These are phyloP conservation scores for Prinsepia uniflora DNA, from an alignment of 306 rosid species.

Conservation along the genomic window DNA sequence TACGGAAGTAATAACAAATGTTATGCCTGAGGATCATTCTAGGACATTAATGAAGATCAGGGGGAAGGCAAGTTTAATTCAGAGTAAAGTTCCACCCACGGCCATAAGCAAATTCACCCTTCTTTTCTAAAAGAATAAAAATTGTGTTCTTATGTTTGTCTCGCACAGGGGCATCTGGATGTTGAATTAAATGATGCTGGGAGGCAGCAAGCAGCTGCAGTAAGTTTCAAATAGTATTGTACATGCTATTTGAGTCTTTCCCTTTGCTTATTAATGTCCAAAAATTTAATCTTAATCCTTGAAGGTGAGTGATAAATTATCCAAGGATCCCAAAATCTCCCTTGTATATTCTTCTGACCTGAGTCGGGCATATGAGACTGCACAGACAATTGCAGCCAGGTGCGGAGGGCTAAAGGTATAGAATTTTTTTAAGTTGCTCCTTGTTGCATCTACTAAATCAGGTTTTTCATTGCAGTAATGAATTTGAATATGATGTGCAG, in stretches of 20 bases:
- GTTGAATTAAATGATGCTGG: slow-evolving; percentile 87
- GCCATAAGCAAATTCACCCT: not conserved
- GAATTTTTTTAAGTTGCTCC: not conserved
- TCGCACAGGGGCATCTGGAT: slow-evolving; percentile 78
- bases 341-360: slow-evolving; percentile 80
- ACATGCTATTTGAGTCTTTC: slow-evolving; percentile 9
- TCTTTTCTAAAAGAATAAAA: not conserved
- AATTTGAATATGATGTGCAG: not conserved
- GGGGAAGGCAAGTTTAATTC: not conserved
- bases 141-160: slow-evolving; percentile 18
- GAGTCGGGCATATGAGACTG: slow-evolving; percentile 82
- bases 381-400: slow-evolving; percentile 65
- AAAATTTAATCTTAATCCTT: slow-evolving; percentile 13
- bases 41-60: not conserved
- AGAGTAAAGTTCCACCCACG: not conserved
- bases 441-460: not conserved
- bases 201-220: slow-evolving; percentile 78
- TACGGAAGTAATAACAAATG: not conserved
- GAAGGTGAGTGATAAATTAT: slow-evolving; percentile 80
- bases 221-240: slow-evolving; percentile 37
- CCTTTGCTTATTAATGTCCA: not conserved
- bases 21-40: not conserved
- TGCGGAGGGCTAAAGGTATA: slow-evolving; percentile 74
- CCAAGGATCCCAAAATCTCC: slow-evolving; percentile 64
- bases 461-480: not conserved